phyloP scores from a whole-genome alignment of 2,329 filamentous ascomycete genomes.

The Lecanicillium sp. region DNA sequence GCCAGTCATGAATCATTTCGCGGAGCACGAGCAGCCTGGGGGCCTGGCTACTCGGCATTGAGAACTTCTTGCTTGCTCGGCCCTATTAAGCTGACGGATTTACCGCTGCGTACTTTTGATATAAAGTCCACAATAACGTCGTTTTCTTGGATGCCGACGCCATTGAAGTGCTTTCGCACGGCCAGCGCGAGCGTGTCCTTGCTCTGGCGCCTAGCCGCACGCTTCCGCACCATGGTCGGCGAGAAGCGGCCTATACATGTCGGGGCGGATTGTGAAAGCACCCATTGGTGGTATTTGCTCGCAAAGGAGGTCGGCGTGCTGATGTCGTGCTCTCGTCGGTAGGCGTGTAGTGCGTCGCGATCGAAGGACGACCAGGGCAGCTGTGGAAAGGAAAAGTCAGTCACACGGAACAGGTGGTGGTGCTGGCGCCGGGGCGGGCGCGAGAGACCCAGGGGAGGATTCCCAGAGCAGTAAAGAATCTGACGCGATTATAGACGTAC shows the following conservation, averaged over 20 bases:
- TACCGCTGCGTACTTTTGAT: conserved; percentile 51
- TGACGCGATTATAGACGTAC: conserved; percentile 22
- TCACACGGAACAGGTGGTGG: conserved; percentile 1
- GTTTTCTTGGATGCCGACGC: conserved; percentile 69
- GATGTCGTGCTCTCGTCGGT: conserved; percentile 67
- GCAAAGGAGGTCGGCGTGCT: conserved; percentile 64
- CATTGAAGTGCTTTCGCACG: conserved; percentile 79
- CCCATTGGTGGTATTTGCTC: conserved; percentile 52
- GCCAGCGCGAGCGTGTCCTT: conserved; percentile 65
- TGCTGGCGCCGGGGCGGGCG: no score
- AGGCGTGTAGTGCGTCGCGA: conserved; percentile 60
- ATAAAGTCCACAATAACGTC: conserved; percentile 76
- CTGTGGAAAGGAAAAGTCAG: conserved; percentile 24
- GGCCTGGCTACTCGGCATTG: conserved; percentile 3
- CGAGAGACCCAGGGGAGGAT: no score
- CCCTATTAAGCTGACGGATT: conserved; percentile 16
- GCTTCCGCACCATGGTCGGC: conserved; percentile 65
- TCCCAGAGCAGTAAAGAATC: no score
- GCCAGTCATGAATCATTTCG: conserved; percentile 8
- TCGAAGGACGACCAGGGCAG: conserved; percentile 63
- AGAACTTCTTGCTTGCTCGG: conserved; percentile 15
- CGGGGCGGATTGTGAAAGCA: conserved; percentile 52
- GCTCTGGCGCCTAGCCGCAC: conserved; percentile 56
- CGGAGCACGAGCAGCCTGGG: neutral
- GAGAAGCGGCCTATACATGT: conserved; percentile 56